Conservation (phyloP, 352 stramenopile species). For the Globisporangium nodosum region DNA sequence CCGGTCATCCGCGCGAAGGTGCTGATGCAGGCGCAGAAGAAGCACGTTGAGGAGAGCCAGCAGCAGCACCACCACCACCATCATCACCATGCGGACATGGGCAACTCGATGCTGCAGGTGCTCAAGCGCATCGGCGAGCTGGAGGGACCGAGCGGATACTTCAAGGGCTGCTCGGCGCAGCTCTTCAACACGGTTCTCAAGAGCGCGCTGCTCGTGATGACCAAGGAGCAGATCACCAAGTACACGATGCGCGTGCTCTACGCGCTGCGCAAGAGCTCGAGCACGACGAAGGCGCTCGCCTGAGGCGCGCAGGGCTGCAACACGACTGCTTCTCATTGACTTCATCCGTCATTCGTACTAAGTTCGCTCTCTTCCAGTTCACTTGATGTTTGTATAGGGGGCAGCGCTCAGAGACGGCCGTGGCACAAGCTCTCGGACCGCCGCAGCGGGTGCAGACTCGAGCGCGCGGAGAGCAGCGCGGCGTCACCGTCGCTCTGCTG, state of each 20-base stretch:
- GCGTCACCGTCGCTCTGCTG: slow-evolving; percentile 24
- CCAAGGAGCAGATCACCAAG: slow-evolving; percentile 78
- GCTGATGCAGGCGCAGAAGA: slow-evolving; percentile 80
- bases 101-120: slow-evolving; percentile 63
- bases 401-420: slow-evolving; percentile 10
- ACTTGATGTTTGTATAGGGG: neutral
- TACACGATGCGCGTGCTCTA: slow-evolving; percentile 73
- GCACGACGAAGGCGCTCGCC: slow-evolving; percentile 4
- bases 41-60: slow-evolving; percentile 22
- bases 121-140: slow-evolving; percentile 58
- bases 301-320: neutral
- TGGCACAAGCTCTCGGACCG: slow-evolving; percentile 33
- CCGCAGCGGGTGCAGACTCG: slow-evolving; percentile 14
- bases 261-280: slow-evolving; percentile 38
- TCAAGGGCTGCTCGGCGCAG: slow-evolving; percentile 74
- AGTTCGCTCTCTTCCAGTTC: neutral
- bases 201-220: slow-evolving; percentile 79
- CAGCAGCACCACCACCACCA: slow-evolving; percentile 20
- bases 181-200: slow-evolving; percentile 83
- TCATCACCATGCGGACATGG: slow-evolving; percentile 39
- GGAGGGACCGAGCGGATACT: slow-evolving; percentile 54
- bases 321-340: neutral
- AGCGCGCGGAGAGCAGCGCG: slow-evolving; percentile 4
- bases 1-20: slow-evolving; percentile 87
- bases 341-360: neutral